These are phyloP conservation scores for Agrocybe praecox DNA, from an alignment of 768 basidiomycete species.

Conservation along the genomic window DNA sequence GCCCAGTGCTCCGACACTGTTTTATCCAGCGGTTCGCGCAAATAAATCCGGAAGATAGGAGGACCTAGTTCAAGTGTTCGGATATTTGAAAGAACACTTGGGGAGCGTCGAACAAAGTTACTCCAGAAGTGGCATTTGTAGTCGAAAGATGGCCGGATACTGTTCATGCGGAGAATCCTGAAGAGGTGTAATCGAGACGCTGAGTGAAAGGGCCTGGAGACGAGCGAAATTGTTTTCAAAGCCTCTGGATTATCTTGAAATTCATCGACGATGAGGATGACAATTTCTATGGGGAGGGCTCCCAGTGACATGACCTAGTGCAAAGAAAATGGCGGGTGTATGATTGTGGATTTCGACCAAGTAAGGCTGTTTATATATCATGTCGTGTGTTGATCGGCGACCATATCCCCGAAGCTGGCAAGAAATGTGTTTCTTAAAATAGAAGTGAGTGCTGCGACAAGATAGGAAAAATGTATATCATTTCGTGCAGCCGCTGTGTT, in stretches of 20 bases:
- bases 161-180: constrained; percentile 11
- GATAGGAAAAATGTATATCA: neutral
- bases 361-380: no score
- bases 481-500: neutral
- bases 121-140: constrained; percentile 12
- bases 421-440: no score
- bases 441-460: no score
- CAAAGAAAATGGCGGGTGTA: no score
- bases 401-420: no score
- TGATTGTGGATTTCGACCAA: no score
- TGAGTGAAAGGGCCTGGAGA: constrained; percentile 12
- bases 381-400: no score
- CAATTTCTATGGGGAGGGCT: constrained; percentile 8
- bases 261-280: constrained; percentile 11
- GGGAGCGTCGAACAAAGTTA: constrained; percentile 1
- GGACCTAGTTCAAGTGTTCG: constrained; percentile 14
- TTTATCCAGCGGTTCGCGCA: neutral
- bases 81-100: constrained; percentile 8
- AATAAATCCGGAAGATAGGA: constrained; percentile 10
- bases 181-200: constrained; percentile 16
- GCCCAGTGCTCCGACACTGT: constrained; percentile 8
- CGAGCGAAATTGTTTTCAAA: constrained; percentile 7
- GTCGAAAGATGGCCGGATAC: constrained; percentile 12
- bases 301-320: constrained; percentile 3
- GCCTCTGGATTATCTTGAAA: neutral